Base-by-base conservation (phyloP, 2,329 filamentous ascomycete species). In the Colletotrichum chlorophyti region DNA sequence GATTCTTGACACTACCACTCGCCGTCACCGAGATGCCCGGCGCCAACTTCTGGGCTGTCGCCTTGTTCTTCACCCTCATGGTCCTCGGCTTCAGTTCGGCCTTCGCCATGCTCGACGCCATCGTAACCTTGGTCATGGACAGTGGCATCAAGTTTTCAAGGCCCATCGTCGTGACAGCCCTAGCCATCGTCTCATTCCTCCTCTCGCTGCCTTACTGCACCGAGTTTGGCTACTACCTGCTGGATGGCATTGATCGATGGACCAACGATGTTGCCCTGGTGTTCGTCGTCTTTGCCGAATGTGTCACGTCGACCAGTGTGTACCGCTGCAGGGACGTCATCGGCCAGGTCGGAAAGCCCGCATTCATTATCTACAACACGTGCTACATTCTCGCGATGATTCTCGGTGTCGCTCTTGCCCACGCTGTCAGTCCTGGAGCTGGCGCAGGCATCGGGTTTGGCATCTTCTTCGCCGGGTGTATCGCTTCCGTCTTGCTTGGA, bases 31-130 rank as follows among this genome's bases (percentile, higher is more conserved):
- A 84, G 55, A 83, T 86, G 78, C 83, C 83, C 0, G 83, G 76
- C 0, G 73, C 82, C 3, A 84, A 84, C 37, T 84, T 82, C 61
- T 86, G 83, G 83, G 81, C 83, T 0, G 71, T 85, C n/a, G 70
- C 82, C 0, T 69, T 85, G 2, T 86, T 86, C 67, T 83, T 86
- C 58, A 85, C 83, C 0, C 74, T 86, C 6, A 78, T 85, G 58
- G 79, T 85, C 1, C 76, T 86, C 0, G 83, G 83, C 0, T 84
- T 83, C 64, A 83, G 79, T 57, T 85, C 83, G 0, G 81, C 83
- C 1, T 85, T 85, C 58, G 83, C 82, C 43, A 84, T 86, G 81
- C 69, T 86, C 6, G 83, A 86, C 63, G 82, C 80, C 5, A 74
- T 81, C 5, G 79, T 81, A 7, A 86, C 83, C 0, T 65, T 85